Conservation (phyloP, 2,329 filamentous ascomycete genomes). For the Exserohilum rostratum region DNA sequence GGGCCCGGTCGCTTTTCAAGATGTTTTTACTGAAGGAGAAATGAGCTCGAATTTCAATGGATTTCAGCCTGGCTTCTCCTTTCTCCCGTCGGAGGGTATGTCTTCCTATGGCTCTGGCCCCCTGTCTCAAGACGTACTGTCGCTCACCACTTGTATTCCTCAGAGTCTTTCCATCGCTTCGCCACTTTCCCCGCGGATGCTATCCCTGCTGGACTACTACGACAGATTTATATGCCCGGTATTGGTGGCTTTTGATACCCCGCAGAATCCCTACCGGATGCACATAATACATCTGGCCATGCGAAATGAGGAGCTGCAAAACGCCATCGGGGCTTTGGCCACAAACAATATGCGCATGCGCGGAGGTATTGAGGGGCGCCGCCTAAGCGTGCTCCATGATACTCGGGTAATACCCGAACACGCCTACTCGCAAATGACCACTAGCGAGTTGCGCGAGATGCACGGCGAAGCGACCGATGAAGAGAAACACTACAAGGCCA, state of each 20-base stretch:
- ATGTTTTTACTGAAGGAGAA: slow-evolving; percentile 49
- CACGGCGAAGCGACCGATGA: slow-evolving; percentile 68
- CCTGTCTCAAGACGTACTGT: slow-evolving; percentile 45
- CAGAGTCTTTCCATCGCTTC: slow-evolving; percentile 59
- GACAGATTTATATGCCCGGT: slow-evolving; percentile 89
- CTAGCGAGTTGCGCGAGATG: slow-evolving; percentile 47
- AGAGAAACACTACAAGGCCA: slow-evolving; percentile 83
- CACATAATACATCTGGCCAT: slow-evolving; percentile 80
- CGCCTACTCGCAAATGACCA: slow-evolving; percentile 46
- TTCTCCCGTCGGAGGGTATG: slow-evolving; percentile 50
- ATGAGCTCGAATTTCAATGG: slow-evolving; percentile 47
- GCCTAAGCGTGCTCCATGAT: slow-evolving; percentile 41
- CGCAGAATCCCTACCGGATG: slow-evolving; percentile 80
- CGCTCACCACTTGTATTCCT: slow-evolving; percentile 51
- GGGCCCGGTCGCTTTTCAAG: slow-evolving; percentile 45
- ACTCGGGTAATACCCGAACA: slow-evolving; percentile 44
- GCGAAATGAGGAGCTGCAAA: slow-evolving; percentile 81
- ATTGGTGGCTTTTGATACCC: slow-evolving; percentile 88
- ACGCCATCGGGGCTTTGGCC: slow-evolving; percentile 87
- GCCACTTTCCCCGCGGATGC: slow-evolving; percentile 75
- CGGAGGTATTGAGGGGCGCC: slow-evolving; percentile 62
- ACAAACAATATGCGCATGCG: slow-evolving; percentile 92
- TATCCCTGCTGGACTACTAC: slow-evolving; percentile 92
- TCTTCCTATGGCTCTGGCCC: slow-evolving; percentile 49
- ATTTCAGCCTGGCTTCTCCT: slow-evolving; percentile 48